A percentile compares a stretch with the other conserved stretches of the same genome.
Conservation (phyloP, 768 basidiomycete genomes). For the Astraeus odoratus region DNA sequence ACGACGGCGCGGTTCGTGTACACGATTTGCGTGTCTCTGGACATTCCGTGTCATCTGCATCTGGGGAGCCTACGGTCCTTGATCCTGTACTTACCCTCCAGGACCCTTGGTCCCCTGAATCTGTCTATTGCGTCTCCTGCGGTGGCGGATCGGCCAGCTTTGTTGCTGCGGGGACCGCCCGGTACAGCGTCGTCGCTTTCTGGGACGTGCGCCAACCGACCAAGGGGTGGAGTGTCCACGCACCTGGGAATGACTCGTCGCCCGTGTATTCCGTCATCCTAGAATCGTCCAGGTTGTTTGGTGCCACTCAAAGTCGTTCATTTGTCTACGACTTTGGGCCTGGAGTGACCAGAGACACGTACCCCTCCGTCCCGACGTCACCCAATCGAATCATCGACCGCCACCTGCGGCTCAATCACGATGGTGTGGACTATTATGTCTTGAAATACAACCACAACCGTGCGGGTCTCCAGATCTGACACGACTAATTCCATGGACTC, state of each 20-base stretch:
- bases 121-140: conserved; percentile 69
- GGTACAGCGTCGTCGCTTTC: conserved; percentile 71
- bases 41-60: conserved; percentile 13
- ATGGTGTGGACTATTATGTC: conserved; percentile 44
- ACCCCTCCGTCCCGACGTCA: conserved; percentile 30
- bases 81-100: conserved; percentile 52
- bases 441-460: conserved; percentile 37
- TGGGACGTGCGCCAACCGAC: conserved; percentile 69
- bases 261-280: conserved; percentile 71
- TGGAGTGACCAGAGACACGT: conserved; percentile 49
- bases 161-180: conserved; percentile 70
- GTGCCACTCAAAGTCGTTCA: conserved; percentile 67
- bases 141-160: conserved; percentile 65
- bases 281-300: conserved; percentile 75
- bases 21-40: conserved; percentile 60
- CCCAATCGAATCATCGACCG: conserved; percentile 15
- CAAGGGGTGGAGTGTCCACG: conserved; percentile 71
- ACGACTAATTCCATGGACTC: conserved; percentile 7
- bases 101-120: conserved; percentile 65
- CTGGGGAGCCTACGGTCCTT: conserved; percentile 30
- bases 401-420: conserved; percentile 28
- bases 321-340: conserved; percentile 80
- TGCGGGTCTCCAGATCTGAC: conserved; percentile 8
- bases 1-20: conserved; percentile 64
- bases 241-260: conserved; percentile 71